Evolutionary conservation across 495 filamentous ascomycete genomes (phyloP).

Genomic region (Penicillium macrosclerotiorum): DNA sequence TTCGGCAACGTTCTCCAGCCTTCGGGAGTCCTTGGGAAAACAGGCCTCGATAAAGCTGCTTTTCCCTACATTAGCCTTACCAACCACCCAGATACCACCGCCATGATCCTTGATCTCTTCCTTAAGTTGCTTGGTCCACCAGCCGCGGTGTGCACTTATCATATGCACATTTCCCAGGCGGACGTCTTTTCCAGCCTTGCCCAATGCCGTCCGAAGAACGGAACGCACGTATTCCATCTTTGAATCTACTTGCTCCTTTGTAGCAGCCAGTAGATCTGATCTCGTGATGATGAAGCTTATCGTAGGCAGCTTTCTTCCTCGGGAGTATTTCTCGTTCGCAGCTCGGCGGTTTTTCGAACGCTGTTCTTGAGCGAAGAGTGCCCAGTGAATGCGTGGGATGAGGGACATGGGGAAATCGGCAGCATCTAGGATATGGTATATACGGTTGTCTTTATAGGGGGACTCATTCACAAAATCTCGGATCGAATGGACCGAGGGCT

Average conservation of each 20-base stretch:
- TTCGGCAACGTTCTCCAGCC: slow-evolving; percentile 38
- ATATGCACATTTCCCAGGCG: slow-evolving; percentile 80
- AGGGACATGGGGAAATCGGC: slow-evolving; percentile 96
- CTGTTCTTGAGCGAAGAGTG: slow-evolving; percentile 61
- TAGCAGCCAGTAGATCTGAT: slow-evolving; percentile 78
- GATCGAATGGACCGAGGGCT: slow-evolving; percentile 76
- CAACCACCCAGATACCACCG: slow-evolving; percentile 94
- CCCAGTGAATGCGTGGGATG: slow-evolving; percentile 59
- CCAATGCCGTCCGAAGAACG: slow-evolving; percentile 70
- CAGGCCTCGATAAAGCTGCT: slow-evolving; percentile 82
- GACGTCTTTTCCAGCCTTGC: slow-evolving; percentile 54
- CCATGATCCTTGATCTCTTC: slow-evolving; percentile 76
- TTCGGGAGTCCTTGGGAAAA: slow-evolving; percentile 75
- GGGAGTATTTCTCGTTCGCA: slow-evolving; percentile 56
- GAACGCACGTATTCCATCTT: slow-evolving; percentile 79
- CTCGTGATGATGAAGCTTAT: slow-evolving; percentile 89
- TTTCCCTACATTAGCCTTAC: slow-evolving; percentile 97
- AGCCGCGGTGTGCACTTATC: slow-evolving; percentile 76
- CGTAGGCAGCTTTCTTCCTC: slow-evolving; percentile 57
- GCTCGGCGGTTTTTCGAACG: slow-evolving; percentile 76
- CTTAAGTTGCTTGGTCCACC: slow-evolving; percentile 87
- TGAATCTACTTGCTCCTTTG: slow-evolving; percentile 72
- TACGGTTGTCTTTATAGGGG: slow-evolving; percentile 81
- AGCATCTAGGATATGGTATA: slow-evolving; percentile 97
- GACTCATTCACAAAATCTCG: slow-evolving; percentile 80